phyloP scores from a whole-genome alignment of 768 basidiomycete genomes.

The Mycena albidolilacea region DNA sequence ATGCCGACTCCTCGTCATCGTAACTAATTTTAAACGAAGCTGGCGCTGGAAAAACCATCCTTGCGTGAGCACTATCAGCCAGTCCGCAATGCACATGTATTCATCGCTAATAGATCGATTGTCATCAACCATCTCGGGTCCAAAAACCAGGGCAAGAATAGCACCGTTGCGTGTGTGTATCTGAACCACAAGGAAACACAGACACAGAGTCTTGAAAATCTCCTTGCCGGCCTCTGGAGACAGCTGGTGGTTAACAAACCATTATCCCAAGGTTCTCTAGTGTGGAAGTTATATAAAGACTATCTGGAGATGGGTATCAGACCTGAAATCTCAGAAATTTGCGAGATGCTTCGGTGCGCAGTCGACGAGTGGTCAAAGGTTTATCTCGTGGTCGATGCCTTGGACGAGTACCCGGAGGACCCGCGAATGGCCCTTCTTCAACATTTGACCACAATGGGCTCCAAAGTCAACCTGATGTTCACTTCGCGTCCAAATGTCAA shows the following conservation, averaged over 20 bases:
- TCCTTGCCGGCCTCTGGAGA: slow-evolving; percentile 5
- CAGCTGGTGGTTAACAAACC: not conserved
- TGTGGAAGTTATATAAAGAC: not conserved
- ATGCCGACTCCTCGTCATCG: too few species aligned
- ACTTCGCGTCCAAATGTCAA: not conserved
- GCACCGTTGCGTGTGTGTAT: slow-evolving; percentile 1
- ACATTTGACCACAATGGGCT: not conserved
- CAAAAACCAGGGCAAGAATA: not conserved
- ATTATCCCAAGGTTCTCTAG: not conserved
- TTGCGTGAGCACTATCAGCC: not conserved
- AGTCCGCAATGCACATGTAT: not conserved
- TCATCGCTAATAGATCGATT: slow-evolving; percentile 1
- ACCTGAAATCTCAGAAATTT: not conserved
- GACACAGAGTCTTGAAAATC: not conserved
- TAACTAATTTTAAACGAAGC: too few species aligned
- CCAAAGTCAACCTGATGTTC: not conserved
- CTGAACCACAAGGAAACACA: slow-evolving; percentile 16
- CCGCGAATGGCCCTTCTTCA: not conserved
- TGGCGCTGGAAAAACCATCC: slow-evolving; percentile 8
- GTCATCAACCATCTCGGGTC: slow-evolving; percentile 6
- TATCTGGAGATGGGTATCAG: not conserved
- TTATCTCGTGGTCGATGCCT: not conserved
- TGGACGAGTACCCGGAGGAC: slow-evolving; percentile 7
- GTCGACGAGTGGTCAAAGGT: not conserved
- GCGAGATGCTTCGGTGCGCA: not conserved